Conservation (phyloP, 192 early-diverging fungal species). For the Oehlia diaphana region DNA sequence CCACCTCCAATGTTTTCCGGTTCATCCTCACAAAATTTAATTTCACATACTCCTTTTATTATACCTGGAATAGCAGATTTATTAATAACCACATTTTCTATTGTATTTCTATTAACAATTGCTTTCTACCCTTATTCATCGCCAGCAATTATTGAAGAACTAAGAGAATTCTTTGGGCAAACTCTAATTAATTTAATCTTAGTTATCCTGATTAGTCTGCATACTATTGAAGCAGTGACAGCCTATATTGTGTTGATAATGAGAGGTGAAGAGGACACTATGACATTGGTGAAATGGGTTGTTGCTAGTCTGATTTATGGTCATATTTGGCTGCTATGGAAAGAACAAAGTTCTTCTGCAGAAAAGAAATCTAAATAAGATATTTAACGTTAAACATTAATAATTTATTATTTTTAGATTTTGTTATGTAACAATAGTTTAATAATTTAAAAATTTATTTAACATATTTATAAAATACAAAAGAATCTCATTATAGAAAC, state of each 20-base stretch:
- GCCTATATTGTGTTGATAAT: slow-evolving; percentile 27
- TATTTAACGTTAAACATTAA: background rate
- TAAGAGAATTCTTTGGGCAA: slow-evolving; percentile 1
- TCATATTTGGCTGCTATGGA: background rate
- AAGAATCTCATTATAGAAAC: background rate
- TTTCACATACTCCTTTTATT: slow-evolving; percentile 29
- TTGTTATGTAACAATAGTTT: too few relatives aligned
- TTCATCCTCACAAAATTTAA: slow-evolving; percentile 33
- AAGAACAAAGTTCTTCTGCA: background rate
- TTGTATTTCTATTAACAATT: background rate
- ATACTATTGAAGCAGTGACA: slow-evolving; percentile 31
- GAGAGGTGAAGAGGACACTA: slow-evolving; percentile 34
- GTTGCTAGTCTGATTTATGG: slow-evolving; percentile 34
- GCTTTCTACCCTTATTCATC: slow-evolving; percentile 12
- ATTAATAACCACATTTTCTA: background rate
- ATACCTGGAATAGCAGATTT: background rate
- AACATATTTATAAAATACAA: background rate
- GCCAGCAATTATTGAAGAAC: slow-evolving; percentile 10
- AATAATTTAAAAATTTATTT: background rate
- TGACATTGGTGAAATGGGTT: slow-evolving; percentile 38
- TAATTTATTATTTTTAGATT: too few relatives aligned
- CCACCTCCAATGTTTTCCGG: slow-evolving; percentile 41
- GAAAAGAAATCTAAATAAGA: background rate
- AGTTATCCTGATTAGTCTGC: slow-evolving; percentile 7
- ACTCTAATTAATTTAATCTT: background rate